Evolutionary conservation across 805 yeast genomes (phyloP).

Genomic region (Monosporozyma unispora): DNA sequence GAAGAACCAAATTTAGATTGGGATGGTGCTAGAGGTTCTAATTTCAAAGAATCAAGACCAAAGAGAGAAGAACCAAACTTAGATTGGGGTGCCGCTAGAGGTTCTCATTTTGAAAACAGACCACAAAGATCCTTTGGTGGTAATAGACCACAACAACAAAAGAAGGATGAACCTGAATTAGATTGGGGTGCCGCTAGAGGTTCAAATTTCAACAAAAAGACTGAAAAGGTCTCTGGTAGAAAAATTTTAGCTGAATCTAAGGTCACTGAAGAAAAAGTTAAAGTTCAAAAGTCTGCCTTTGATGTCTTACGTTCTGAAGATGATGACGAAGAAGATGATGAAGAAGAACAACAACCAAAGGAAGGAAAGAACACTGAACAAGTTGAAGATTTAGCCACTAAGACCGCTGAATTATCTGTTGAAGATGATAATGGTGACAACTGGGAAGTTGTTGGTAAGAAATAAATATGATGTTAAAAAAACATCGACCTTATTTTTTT

Average conservation of each 20-base stretch:
- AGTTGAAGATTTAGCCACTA: slow-evolving; percentile 28
- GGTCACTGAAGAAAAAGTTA: slow-evolving; percentile 27
- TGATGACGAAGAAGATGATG: slow-evolving; percentile 41
- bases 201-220: slow-evolving; percentile 30
- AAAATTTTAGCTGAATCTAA: slow-evolving; percentile 12
- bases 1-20: slow-evolving; percentile 35
- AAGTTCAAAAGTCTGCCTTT: slow-evolving; percentile 38
- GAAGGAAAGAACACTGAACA: slow-evolving; percentile 9
- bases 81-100: slow-evolving; percentile 47
- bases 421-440: slow-evolving; percentile 32
- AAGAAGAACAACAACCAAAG: slow-evolving; percentile 25
- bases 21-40: slow-evolving; percentile 43
- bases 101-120: slow-evolving; percentile 31
- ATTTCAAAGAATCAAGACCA: slow-evolving; percentile 26
- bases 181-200: slow-evolving; percentile 31
- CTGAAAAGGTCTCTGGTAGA: slow-evolving; percentile 20
- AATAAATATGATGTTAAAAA: slow-evolving; percentile 12
- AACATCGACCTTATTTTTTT: slow-evolving; percentile 2
- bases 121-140: slow-evolving; percentile 22
- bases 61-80: slow-evolving; percentile 36
- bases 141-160: slow-evolving; percentile 16
- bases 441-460: slow-evolving; percentile 42
- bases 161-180: slow-evolving; percentile 31
- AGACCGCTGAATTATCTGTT: slow-evolving; percentile 35
- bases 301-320: slow-evolving; percentile 44